Evolutionary conservation across 2,329 filamentous ascomycete species (phyloP).

Genomic region (Fusarium humuli): DNA sequence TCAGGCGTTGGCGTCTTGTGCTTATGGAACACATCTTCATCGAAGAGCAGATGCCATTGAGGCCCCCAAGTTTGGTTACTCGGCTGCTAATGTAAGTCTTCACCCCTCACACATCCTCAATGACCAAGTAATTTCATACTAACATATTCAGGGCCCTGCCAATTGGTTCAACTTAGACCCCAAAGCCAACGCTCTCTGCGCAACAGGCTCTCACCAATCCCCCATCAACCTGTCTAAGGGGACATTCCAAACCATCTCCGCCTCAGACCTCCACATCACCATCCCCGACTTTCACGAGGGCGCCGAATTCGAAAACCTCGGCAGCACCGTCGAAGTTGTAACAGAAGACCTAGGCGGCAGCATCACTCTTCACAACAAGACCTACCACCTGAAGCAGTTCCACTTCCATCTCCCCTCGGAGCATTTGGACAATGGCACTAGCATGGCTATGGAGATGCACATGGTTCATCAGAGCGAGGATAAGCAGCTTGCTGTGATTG

Average conservation of each 20-base stretch:
- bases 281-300: slow-evolving; percentile 53
- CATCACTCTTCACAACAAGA: slow-evolving; percentile 53
- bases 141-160: slow-evolving; percentile 56
- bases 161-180: slow-evolving; percentile 62
- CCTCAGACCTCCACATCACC: slow-evolving; percentile 49
- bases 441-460: slow-evolving; percentile 49
- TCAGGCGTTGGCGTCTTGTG: slow-evolving; percentile 51
- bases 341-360: slow-evolving; percentile 58
- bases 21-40: slow-evolving; percentile 54
- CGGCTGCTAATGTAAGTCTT: slow-evolving; percentile 50
- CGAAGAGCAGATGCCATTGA: slow-evolving; percentile 49
- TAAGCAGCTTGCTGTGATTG: slow-evolving; percentile 47
- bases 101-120: accelerated
- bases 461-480: slow-evolving; percentile 45
- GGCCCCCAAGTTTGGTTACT: slow-evolving; percentile 55
- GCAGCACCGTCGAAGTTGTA: slow-evolving; percentile 62
- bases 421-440: slow-evolving; percentile 61
- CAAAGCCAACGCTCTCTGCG: slow-evolving; percentile 59
- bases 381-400: slow-evolving; percentile 64
- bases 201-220: slow-evolving; percentile 62
- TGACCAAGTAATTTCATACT: not conserved
- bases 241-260: slow-evolving; percentile 46
- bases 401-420: slow-evolving; percentile 72
- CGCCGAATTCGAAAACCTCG: slow-evolving; percentile 63
- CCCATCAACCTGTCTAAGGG: slow-evolving; percentile 63